Evolutionary conservation across 208 protist species (phyloP), one percentile per base, ranked within the genome.

Genomic region (Blastocrithidia nonstop): DNA sequence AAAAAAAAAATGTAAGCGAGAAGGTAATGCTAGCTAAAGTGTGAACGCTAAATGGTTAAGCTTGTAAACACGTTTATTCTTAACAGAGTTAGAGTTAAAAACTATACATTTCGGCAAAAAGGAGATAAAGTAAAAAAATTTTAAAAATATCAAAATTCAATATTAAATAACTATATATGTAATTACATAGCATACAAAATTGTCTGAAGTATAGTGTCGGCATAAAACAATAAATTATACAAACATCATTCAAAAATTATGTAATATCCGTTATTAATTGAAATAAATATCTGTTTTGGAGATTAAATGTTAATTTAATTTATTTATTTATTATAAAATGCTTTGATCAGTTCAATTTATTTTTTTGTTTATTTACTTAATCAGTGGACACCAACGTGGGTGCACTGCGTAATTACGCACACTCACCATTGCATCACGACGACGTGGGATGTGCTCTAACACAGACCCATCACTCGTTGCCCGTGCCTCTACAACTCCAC

Each of bases 341-440:
- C n/a, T n/a, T n/a, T n/a, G n/a, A n/a, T n/a, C n/a, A n/a, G n/a
- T n/a, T n/a, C n/a, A n/a, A n/a, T n/a, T n/a, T n/a, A n/a, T 11
- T 35, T 35, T 15, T n/a, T 35, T n/a, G 29, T 35, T 35, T 35
- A 35, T n/a, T 15, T 11, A 57, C 24, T 42, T 49, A 19, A 80
- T 54, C 16, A 85, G 47, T 11, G 75, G 75, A 42, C 75, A 85
- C 75, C 75, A 85, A 4, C 75, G 62, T 11, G 65, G 57, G 24
- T 73, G 54, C 1, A 77, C 62, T 11, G 33, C 49, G 8, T 57
- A 58, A 4, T 55, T 62, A 1, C 26, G 25, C 1, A 63, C 66
- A 38, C 64, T 40, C 41, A 59, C 21, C 71, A 85, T 80, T 5
- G 65, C 67, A 22, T 85, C 75, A 1, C 75, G 57, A 5, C 75